These are phyloP conservation scores for Pythium chondricola DNA, from an alignment of 352 stramenopile genomes.

Conservation along the genomic window DNA sequence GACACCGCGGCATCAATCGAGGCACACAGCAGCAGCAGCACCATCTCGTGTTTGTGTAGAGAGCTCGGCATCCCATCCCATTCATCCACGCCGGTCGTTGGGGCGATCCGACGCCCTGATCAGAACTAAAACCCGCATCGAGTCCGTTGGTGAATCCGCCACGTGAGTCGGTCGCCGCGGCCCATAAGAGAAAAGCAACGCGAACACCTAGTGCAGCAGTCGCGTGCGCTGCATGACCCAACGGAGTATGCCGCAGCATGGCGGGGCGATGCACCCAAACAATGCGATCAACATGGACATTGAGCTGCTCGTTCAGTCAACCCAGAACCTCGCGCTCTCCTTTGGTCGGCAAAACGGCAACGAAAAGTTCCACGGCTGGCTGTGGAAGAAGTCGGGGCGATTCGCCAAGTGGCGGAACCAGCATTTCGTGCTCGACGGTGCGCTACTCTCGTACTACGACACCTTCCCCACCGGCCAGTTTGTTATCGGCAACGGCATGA, in stretches of 20 bases:
- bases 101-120: too few relatives aligned
- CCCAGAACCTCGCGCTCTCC: conserved; percentile 64
- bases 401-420: conserved; percentile 83
- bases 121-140: too few relatives aligned
- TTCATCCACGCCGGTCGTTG: too few relatives aligned
- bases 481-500: conserved; percentile 47
- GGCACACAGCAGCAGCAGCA: conserved; percentile 5
- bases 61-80: too few relatives aligned
- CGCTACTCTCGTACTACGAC: conserved; percentile 76
- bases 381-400: conserved; percentile 76
- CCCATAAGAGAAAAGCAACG: background rate
- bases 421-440: conserved; percentile 78
- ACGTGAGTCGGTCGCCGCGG: too few relatives aligned
- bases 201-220: background rate
- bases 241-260: conserved; percentile 17
- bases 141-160: too few relatives aligned
- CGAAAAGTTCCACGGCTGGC: conserved; percentile 80
- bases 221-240: conserved; percentile 14
- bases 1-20: too few relatives aligned
- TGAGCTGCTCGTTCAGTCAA: conserved; percentile 79
- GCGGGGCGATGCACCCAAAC: conserved; percentile 13
- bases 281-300: conserved; percentile 64
- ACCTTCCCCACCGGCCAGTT: conserved; percentile 80
- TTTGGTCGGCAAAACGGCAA: conserved; percentile 49
- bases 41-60: too few relatives aligned